Conservation (phyloP, 495 filamentous ascomycete genomes). For the Cairneyella variabilis region DNA sequence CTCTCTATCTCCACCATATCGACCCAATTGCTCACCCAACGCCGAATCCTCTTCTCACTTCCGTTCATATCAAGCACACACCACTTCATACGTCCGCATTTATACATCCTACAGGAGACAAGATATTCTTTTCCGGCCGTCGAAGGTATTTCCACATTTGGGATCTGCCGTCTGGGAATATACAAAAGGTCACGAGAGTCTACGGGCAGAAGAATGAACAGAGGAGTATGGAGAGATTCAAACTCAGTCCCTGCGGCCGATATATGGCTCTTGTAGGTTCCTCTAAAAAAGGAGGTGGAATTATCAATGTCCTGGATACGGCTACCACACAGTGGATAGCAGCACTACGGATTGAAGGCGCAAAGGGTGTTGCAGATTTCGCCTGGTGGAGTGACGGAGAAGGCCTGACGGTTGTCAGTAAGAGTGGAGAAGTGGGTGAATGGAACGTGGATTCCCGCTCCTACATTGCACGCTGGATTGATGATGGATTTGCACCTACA, state of each 20-base stretch:
- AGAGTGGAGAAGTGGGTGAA: slow-evolving; percentile 90
- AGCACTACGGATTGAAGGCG: slow-evolving; percentile 76
- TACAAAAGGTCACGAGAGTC: slow-evolving; percentile 74
- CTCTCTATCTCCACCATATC: slow-evolving; percentile 85
- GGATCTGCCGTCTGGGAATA: slow-evolving; percentile 74
- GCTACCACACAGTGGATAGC: slow-evolving; percentile 85
- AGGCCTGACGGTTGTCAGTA: slow-evolving; percentile 69
- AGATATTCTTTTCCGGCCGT: slow-evolving; percentile 80
- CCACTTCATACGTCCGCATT: slow-evolving; percentile 79
- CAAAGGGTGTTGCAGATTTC: slow-evolving; percentile 81
- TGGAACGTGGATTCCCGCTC: slow-evolving; percentile 64
- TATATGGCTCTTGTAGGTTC: slow-evolving; percentile 79
- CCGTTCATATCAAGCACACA: slow-evolving; percentile 77
- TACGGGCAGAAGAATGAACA: slow-evolving; percentile 83
- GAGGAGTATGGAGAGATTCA: slow-evolving; percentile 85
- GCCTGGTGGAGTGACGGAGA: slow-evolving; percentile 86
- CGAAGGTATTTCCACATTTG: slow-evolving; percentile 92
- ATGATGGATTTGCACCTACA: slow-evolving; percentile 85
- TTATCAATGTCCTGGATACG: slow-evolving; percentile 80
- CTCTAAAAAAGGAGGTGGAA: slow-evolving; percentile 75
- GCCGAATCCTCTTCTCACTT: slow-evolving; percentile 84
- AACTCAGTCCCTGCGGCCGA: slow-evolving; percentile 76
- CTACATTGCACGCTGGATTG: slow-evolving; percentile 77
- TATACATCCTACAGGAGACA: slow-evolving; percentile 52
- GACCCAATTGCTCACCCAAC: slow-evolving; percentile 64